Evolutionary conservation across 129 eudicot species (phyloP).

Genomic region (Helianthus tuberosus): DNA sequence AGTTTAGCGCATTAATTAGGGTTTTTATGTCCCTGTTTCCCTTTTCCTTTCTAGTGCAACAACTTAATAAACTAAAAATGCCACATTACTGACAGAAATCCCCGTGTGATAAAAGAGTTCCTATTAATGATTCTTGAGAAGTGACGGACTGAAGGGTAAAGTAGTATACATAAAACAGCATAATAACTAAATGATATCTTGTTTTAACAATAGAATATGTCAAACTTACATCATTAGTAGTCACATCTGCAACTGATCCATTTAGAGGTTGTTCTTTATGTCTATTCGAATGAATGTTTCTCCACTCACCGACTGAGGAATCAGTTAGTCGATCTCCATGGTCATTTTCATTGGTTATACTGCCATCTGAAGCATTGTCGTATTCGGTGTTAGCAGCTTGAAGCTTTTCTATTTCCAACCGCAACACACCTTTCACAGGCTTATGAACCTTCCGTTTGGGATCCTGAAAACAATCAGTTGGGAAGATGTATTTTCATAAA

Average conservation of each 20-base stretch:
- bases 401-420: slow-evolving; percentile 92
- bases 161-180: not conserved
- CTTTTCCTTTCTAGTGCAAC: not conserved
- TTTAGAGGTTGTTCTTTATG: slow-evolving; percentile 64
- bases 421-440: slow-evolving; percentile 93
- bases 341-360: slow-evolving; percentile 58
- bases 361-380: slow-evolving; percentile 74
- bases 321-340: slow-evolving; percentile 59
- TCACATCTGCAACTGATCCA: slow-evolving; percentile 56
- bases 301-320: slow-evolving; percentile 44
- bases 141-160: slow-evolving; percentile 6
- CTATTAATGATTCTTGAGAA: not conserved
- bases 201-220: not conserved
- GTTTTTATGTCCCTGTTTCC: not conserved
- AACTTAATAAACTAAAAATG: not conserved
- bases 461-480: slow-evolving; percentile 51
- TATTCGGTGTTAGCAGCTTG: slow-evolving; percentile 68
- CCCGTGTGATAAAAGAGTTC: not conserved
- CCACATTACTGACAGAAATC: not conserved
- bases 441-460: slow-evolving; percentile 97
- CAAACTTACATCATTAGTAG: slow-evolving; percentile 69
- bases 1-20: not conserved
- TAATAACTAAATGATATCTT: not conserved
- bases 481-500: not conserved
- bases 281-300: slow-evolving; percentile 59